Conservation (phyloP, 106 monocot species). For the Narthecium ossifragum region DNA sequence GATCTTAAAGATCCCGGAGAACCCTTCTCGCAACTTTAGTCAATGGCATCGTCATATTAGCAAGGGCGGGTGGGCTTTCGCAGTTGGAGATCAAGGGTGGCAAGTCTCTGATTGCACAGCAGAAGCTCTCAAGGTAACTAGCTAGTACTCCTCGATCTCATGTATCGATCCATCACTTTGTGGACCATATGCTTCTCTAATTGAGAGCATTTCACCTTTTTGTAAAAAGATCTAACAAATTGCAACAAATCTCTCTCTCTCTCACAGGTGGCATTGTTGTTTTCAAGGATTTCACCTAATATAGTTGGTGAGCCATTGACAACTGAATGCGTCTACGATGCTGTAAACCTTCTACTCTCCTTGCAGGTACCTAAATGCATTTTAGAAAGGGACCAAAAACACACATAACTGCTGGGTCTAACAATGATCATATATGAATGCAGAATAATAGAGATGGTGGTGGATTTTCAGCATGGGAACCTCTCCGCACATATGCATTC, state of each 20-base stretch:
- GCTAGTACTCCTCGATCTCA: too few relatives aligned
- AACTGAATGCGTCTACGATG: slow-evolving; percentile 58
- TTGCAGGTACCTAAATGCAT: slow-evolving; percentile 59
- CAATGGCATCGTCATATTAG: slow-evolving; percentile 59
- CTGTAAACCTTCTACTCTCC: slow-evolving; percentile 82
- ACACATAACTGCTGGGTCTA: too few relatives aligned
- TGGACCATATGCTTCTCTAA: too few relatives aligned
- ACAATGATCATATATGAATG: too few relatives aligned
- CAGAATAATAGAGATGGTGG: slow-evolving; percentile 77
- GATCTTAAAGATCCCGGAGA: slow-evolving; percentile 40
- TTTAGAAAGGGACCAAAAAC: too few relatives aligned
- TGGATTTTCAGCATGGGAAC: slow-evolving; percentile 86
- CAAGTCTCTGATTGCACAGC: slow-evolving; percentile 6
- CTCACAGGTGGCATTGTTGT: slow-evolving; percentile 61
- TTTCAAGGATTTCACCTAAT: slow-evolving; percentile 63
- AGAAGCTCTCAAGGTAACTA: slow-evolving; percentile 27
- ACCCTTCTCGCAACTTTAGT: slow-evolving; percentile 73
- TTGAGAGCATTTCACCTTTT: too few relatives aligned
- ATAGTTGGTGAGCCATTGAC: slow-evolving; percentile 66
- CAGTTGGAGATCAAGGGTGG: slow-evolving; percentile 9
- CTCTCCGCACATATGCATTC: slow-evolving; percentile 89
- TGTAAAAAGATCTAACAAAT: too few relatives aligned
- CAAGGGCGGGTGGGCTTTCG: slow-evolving; percentile 4
- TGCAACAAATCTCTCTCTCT: too few relatives aligned
- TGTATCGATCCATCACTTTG: too few relatives aligned